Percentiles rank a stretch among this genome's conserved stretches.
phyloP scores from a whole-genome alignment of 495 filamentous ascomycete species.

The Wilcoxina mikolae region DNA sequence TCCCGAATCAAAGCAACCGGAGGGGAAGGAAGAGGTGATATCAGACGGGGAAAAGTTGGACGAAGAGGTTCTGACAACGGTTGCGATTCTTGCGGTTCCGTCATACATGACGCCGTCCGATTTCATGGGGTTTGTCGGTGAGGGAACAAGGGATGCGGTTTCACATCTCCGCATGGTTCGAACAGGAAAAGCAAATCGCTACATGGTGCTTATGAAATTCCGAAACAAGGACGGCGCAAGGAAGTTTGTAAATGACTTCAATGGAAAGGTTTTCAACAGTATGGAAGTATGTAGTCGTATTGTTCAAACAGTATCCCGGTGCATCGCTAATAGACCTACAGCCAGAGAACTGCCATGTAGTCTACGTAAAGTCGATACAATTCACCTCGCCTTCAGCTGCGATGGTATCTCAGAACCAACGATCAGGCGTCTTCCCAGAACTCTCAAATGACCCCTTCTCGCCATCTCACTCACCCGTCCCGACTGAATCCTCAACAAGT shows the following conservation, averaged over 20 bases:
- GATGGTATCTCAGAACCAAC: conserved; percentile 29
- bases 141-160: conserved; percentile 72
- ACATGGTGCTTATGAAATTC: conserved; percentile 97
- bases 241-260: conserved; percentile 73
- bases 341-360: conserved; percentile 93
- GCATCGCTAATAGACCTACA: conserved; percentile 30
- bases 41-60: conserved; percentile 21
- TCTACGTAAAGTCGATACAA: conserved; percentile 82
- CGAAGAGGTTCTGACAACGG: conserved; percentile 63
- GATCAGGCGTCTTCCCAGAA: conserved; percentile 39
- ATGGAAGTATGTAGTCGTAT: conserved; percentile 55
- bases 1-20: conserved; percentile 9
- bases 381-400: conserved; percentile 37
- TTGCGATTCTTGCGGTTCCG: conserved; percentile 89
- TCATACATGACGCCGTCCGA: conserved; percentile 83
- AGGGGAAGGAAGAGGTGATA: conserved; percentile 11
- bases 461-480: conserved; percentile 31
- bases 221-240: conserved; percentile 55
- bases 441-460: conserved; percentile 53
- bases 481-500: conserved; percentile 33
- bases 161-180: conserved; percentile 93
- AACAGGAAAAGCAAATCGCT: conserved; percentile 74
- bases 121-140: conserved; percentile 82
- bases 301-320: not conserved
- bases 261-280: conserved; percentile 86